Percentiles rank a stretch among this genome's conserved stretches.
phyloP scores from a whole-genome alignment of 148 eudicot genomes.

The Pharnaceum exiguum region DNA sequence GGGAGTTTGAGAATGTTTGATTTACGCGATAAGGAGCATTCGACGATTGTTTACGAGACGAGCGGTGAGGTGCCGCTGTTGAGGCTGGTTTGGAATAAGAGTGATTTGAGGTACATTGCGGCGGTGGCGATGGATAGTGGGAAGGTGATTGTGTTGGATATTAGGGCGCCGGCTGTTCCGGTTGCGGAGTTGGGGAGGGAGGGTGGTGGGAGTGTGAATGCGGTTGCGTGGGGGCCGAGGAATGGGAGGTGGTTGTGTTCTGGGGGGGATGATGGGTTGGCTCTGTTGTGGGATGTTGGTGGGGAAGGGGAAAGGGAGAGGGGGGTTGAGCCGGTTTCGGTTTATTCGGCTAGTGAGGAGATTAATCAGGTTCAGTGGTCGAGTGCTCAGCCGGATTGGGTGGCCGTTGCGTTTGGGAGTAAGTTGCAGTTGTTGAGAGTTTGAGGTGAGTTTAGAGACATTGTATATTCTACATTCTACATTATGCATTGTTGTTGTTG shows the following conservation, averaged over 20 bases:
- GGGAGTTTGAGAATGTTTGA: slow-evolving; percentile 92
- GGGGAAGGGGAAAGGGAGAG: slow-evolving; percentile 90
- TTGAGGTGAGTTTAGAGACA: slow-evolving; percentile 33
- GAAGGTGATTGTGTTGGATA: slow-evolving; percentile 82
- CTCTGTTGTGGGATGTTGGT: slow-evolving; percentile 77
- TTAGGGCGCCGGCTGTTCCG: slow-evolving; percentile 77
- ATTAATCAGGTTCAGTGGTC: slow-evolving; percentile 98
- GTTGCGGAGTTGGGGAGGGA: slow-evolving; percentile 97
- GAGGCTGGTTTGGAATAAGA: slow-evolving; percentile 90
- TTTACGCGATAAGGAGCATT: slow-evolving; percentile 90
- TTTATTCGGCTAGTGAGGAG: slow-evolving; percentile 71
- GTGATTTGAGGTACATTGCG: slow-evolving; percentile 90
- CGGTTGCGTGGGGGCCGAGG: slow-evolving; percentile 91
- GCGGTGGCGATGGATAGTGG: slow-evolving; percentile 88
- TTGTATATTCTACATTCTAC: background rate
- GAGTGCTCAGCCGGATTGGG: slow-evolving; percentile 82
- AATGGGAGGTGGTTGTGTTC: slow-evolving; percentile 69
- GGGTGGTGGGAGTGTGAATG: slow-evolving; percentile 65
- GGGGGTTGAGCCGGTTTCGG: slow-evolving; percentile 76
- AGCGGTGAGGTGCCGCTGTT: slow-evolving; percentile 82
- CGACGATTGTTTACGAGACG: slow-evolving; percentile 90
- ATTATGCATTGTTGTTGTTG: background rate
- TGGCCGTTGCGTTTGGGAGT: slow-evolving; percentile 64
- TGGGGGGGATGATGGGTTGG: no score
- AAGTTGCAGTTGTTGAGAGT: slow-evolving; percentile 84